Evolutionary conservation across 1,284 basidiomycete species (phyloP), one percentile per base, ranked within the genome.

Genomic region (Boletus semigastroideus): DNA sequence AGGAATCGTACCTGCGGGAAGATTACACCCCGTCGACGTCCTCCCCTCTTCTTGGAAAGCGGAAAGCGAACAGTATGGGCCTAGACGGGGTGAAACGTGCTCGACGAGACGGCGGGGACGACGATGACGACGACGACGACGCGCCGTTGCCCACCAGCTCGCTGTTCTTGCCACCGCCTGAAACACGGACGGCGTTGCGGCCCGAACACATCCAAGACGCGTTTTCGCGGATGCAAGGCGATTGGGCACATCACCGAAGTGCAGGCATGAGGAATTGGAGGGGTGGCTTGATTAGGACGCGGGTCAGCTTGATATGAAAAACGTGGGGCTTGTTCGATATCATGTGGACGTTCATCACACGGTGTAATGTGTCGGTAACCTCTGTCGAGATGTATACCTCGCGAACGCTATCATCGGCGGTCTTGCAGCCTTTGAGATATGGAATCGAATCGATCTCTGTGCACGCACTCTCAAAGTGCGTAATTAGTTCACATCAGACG

Each of bases 151-250:
- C 86, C 7, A 76, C 80, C 9, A 86, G 86, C 52, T 82, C 87
- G 2, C 66, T 94, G 30, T 94, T 94, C 68, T 72, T 92, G 19
- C 83, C 86, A 1, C 90, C 92, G 3, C 84, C 87, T 0, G 88
- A 91, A 63, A 86, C 89, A 2, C 74, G 89, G 42, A 91, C 86
- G 10, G 82, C 90, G 0, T 71, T 95, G 42, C 75, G 82, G 37
- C 87, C 91, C 0, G 86, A 90, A 49, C 92, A 95, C 65, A 92
- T 95, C 14, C 86, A 92, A 59, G 91, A 93, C 65, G 93, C 93
- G 0, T 95, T 94, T 66, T 76, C 89, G 1, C 76, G 90, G 55
- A 93, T 94, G 83, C 92, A 94, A 69, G 79, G 84, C 16, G 87
- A 93, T 57, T 90, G 90, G 82, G 77, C 84, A 4, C 86, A 89